Base-by-base conservation (phyloP, 441 rosid genomes). In the Arabidopsis hybrid region DNA sequence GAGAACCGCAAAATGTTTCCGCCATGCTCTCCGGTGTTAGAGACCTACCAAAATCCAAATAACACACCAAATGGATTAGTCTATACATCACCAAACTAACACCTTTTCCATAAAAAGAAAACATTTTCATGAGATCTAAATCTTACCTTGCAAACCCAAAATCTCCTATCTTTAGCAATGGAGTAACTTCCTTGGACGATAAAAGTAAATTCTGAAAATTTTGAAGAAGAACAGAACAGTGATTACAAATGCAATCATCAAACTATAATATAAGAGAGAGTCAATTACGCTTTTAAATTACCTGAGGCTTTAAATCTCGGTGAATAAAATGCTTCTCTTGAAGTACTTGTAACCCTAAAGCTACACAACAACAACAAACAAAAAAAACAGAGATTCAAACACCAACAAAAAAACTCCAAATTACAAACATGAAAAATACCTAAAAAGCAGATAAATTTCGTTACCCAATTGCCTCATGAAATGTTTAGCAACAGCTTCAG, bases 251-350 rank as follows among this genome's bases (percentile, higher is more conserved):
- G 14, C 8, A 21, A 3, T 12, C 31, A 39, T 8, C 31, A 65
- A 65, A 59, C 42, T 3, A 66, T 1, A 18, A 56, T 6, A 57
- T 21, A 62, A 57, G 46, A 55, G 55, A 12, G 32, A 51, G 3
- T 11, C 42, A 51, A 8, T 11, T 10, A 12, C 29, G 8, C n/a
- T 5, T 66, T 26, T 0, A 0, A 71, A 10, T 59, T 49, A 90
- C 96, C 94, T 92, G 94, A 26, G 96, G 97, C 80, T 92, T 92
- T 76, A 92, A 86, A 84, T 90, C 97, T 70, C 96, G 70, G 61
- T 92, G 97, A 70, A 92, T 87, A 69, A 83, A 87, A 81, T 90
- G 90, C 65, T 89, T 90, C 80, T 86, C 88, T 67, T 89, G 90
- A 82, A 92, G 96, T 67, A 87, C 96, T 81, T 87, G 88, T 82